Evolutionary conservation across 2,329 filamentous ascomycete genomes (phyloP), one percentile per base, ranked within the genome.

Genomic region (Aspergillus unguis): DNA sequence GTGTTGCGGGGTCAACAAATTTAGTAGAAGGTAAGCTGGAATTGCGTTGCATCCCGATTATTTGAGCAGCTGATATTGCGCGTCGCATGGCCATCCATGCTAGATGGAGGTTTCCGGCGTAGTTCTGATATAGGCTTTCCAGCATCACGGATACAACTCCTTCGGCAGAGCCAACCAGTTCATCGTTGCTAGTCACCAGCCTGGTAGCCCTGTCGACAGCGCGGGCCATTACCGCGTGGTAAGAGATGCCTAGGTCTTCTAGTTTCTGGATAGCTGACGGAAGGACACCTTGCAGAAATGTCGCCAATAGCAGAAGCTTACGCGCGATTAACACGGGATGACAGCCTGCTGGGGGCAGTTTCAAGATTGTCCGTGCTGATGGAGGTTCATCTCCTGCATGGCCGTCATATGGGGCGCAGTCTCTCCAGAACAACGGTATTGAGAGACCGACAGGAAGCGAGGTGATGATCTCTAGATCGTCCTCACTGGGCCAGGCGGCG

Each of bases 271-370:
- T 48, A 8, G 33, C 23, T 7, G 48, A 41, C 11, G 48, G 52
- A 9, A 29, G 68, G 32, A 80, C 63, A 10, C 77, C 75, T 62
- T 81, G 79, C 6, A 81, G 66, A 52, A 73, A 78, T 10, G 75
- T 68, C 1, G 70, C 71, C 5, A 81, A 62, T 32, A 78, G 71
- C 5, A 82, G 66, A 11, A 82, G 69, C 5, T 73, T 72, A 45
- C 72, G 75, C 2, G 78, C 78, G 1, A 82, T 66, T 5, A 80
- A 56, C 2, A 77, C 69, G 0, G 80, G 80, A 58, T 82, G 80
- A 29, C 71, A 74, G 0, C 62, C 66, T 11, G 55, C 53, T 1
- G 67, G 63, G 1, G 73, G 77, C 26, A 71, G 51, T 31, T 67
- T 61, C 9, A 79, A 62, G 10, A 76, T 55, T 3, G 51, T 44